Percentiles rank a stretch among this genome's conserved stretches.
Evolutionary conservation across 2,329 filamentous ascomycete species (phyloP).

Genomic region (Cladosporium halotolerans): DNA sequence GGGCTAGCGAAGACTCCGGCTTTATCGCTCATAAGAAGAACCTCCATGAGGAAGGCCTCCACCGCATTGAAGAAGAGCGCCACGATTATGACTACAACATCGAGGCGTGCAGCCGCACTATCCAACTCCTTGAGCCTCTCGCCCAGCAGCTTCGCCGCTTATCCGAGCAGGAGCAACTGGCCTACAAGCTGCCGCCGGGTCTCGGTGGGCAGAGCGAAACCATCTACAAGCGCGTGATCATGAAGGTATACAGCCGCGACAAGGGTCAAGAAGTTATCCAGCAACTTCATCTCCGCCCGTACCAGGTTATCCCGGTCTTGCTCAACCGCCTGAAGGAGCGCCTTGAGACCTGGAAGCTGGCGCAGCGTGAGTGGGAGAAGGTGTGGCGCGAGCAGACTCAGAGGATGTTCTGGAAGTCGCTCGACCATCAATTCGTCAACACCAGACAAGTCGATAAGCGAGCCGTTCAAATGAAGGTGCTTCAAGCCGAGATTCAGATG

Average conservation of each 20-base stretch:
- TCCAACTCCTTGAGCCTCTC: constrained; percentile 91
- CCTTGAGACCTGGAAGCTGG: constrained; percentile 95
- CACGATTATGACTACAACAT: constrained; percentile 99
- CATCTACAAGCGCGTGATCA: constrained; percentile 93
- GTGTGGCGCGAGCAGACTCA: constrained; percentile 96
- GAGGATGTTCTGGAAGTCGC: constrained; percentile 88
- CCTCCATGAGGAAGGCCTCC: constrained; percentile 84
- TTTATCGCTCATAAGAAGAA: constrained; percentile 99
- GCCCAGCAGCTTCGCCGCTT: constrained; percentile 84
- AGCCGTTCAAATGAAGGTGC: constrained; percentile 84
- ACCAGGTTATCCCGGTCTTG: constrained; percentile 80
- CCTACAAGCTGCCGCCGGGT: constrained; percentile 73
- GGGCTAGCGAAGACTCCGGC: constrained; percentile 95
- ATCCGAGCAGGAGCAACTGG: constrained; percentile 56
- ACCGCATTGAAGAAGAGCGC: constrained; percentile 94
- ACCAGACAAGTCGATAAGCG: constrained; percentile 83
- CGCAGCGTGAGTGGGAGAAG: constrained; percentile 96
- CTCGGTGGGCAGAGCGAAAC: constrained; percentile 91
- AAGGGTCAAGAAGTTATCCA: constrained; percentile 78
- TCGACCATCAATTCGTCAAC: constrained; percentile 92
- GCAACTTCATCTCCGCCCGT: constrained; percentile 78
- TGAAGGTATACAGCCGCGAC: constrained; percentile 90
- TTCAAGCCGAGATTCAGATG: constrained; percentile 84
- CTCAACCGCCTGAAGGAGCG: constrained; percentile 89
- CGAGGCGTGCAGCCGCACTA: constrained; percentile 87